A percentile compares a stretch with the other conserved stretches of the same genome.
These are phyloP conservation scores for Helotiales sp. DNA, from an alignment of 2,329 filamentous ascomycete species.

Conservation along the genomic window DNA sequence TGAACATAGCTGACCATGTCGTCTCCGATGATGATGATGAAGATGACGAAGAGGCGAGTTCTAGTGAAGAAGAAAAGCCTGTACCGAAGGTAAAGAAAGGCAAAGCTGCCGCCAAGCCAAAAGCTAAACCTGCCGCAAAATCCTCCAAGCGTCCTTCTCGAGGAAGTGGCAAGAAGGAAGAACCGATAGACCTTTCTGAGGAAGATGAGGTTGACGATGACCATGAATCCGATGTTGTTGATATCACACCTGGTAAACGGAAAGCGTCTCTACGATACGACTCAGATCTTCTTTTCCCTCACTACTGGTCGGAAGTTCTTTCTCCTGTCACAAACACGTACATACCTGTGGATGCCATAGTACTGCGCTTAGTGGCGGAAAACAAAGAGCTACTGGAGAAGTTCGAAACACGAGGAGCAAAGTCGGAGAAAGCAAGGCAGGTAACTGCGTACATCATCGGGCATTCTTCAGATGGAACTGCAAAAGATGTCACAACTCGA, in stretches of 20 bases:
- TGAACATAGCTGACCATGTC: neutral
- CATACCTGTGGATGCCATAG: constrained; percentile 74
- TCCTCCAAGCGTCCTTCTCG: constrained; percentile 24
- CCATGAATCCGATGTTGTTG: constrained; percentile 57
- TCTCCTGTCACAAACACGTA: constrained; percentile 80
- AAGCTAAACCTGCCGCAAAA: constrained; percentile 20
- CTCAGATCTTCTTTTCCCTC: constrained; percentile 76
- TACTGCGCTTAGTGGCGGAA: constrained; percentile 65
- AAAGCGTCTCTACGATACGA: constrained; percentile 58
- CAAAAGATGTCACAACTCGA: constrained; percentile 91
- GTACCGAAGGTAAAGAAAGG: constrained; percentile 25
- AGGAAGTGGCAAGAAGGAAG: constrained; percentile 32
- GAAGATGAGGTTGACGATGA: constrained; percentile 50
- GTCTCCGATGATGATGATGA: constrained; percentile 13
- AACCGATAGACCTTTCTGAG: constrained; percentile 46
- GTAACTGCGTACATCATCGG: constrained; percentile 88
- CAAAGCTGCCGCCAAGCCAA: constrained; percentile 25
- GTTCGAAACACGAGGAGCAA: constrained; percentile 80
- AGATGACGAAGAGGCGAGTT: constrained; percentile 4
- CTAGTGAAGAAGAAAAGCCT: constrained; percentile 26
- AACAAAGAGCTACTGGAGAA: constrained; percentile 70
- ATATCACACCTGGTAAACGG: constrained; percentile 41
- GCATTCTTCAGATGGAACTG: constrained; percentile 79
- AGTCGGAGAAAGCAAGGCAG: constrained; percentile 84
- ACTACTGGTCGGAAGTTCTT: constrained; percentile 90